Conservation (phyloP, 345 rosid species). For the Rhizophora mangle region DNA sequence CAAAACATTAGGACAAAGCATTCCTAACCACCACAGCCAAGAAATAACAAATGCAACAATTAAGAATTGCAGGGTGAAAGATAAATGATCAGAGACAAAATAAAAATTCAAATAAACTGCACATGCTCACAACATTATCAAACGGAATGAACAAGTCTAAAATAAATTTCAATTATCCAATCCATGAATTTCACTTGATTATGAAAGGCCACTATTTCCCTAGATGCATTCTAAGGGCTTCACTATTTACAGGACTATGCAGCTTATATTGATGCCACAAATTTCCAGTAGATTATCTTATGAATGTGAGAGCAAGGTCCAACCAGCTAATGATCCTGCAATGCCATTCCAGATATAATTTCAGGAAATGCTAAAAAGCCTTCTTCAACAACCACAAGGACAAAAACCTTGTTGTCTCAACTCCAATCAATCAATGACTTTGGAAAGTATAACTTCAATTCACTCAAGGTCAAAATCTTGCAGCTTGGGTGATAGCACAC, state of each 20-base stretch:
- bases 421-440: background rate
- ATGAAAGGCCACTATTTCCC: background rate
- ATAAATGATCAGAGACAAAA: background rate
- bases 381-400: background rate
- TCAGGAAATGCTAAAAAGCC: background rate
- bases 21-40: background rate
- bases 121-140: too few relatives aligned
- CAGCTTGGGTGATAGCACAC: background rate
- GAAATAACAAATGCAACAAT: background rate
- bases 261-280: background rate
- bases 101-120: background rate
- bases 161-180: too few relatives aligned
- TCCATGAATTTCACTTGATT: too few relatives aligned
- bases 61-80: background rate
- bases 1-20: background rate
- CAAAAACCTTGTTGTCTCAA: background rate
- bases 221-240: background rate
- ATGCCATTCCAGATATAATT: background rate
- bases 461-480: conserved; percentile 8
- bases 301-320: background rate
- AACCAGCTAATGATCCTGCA: background rate
- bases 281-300: background rate
- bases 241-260: background rate
- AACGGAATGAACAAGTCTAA: too few relatives aligned
- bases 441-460: conserved; percentile 5